These are phyloP conservation scores for Adenanthera pavonina DNA, from an alignment of 306 rosid species.

Conservation along the genomic window DNA sequence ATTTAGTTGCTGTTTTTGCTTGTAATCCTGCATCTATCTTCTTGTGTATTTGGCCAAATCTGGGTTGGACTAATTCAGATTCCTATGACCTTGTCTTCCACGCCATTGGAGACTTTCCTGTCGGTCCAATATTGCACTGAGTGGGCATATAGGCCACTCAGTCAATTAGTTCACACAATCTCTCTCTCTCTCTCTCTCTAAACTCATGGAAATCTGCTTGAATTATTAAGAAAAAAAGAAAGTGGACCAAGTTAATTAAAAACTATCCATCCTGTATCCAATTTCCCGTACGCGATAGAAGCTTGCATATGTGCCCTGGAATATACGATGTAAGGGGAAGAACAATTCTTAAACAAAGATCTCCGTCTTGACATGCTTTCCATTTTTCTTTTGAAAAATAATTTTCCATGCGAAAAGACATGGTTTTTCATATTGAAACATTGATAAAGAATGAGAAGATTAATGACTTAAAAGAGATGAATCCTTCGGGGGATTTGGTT, in stretches of 20 bases:
- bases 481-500: too few species aligned
- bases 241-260: too few species aligned
- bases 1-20: conserved; percentile 5
- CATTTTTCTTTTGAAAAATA: background rate
- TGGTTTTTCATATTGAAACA: too few species aligned
- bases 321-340: too few species aligned
- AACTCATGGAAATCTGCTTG: background rate
- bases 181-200: background rate
- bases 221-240: background rate
- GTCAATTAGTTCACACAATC: background rate
- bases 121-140: background rate
- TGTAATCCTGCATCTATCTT: background rate
- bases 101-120: background rate
- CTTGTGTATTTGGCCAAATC: background rate
- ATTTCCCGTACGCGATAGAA: background rate
- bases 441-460: too few species aligned
- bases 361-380: background rate
- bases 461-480: too few species aligned
- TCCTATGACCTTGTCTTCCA: background rate
- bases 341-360: background rate
- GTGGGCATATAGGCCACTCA: background rate
- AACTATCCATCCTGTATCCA: too few species aligned
- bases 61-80: background rate
- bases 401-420: background rate
- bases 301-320: background rate